A percentile compares a stretch with the other conserved stretches of the same genome.
phyloP scores from a whole-genome alignment of 768 basidiomycete species.

The Crassisporium funariophilum region DNA sequence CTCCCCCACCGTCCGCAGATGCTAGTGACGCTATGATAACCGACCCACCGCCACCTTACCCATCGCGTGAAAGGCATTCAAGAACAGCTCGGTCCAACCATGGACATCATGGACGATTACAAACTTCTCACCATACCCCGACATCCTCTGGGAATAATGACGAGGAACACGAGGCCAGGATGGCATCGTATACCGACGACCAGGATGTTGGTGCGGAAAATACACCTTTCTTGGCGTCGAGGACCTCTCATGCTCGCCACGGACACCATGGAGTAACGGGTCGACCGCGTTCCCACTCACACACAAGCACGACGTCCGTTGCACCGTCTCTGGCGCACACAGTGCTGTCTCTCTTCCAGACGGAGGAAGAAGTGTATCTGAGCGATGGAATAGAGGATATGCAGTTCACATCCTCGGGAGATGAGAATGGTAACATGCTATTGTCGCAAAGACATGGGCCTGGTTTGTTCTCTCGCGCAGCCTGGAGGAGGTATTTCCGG shows the following conservation, averaged over 20 bases:
- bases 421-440: conserved; percentile 7
- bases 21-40: conserved; percentile 16
- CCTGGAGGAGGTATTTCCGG: conserved; percentile 63
- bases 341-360: conserved; percentile 65
- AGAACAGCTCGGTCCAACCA: conserved; percentile 33
- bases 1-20: conserved; percentile 15
- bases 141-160: conserved; percentile 37
- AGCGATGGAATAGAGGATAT: conserved; percentile 36
- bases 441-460: conserved; percentile 11
- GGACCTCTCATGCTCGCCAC: conserved; percentile 14
- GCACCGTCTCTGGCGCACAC: conserved; percentile 72
- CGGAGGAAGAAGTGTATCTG: conserved; percentile 41
- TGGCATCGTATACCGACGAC: conserved; percentile 28
- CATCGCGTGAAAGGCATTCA: conserved; percentile 45
- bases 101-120: conserved; percentile 19
- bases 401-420: conserved; percentile 32
- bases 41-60: conserved; percentile 79
- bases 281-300: conserved; percentile 59
- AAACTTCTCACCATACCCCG: conserved; percentile 26
- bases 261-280: conserved; percentile 23
- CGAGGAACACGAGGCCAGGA: conserved; percentile 33
- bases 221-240: conserved; percentile 47
- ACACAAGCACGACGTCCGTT: conserved; percentile 54
- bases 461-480: conserved; percentile 35
- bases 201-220: conserved; percentile 38